A percentile compares a stretch with the other conserved stretches of the same genome.
These are phyloP conservation scores for Ganoderma sinense DNA, from an alignment of 1,284 basidiomycete species.

Conservation along the genomic window DNA sequence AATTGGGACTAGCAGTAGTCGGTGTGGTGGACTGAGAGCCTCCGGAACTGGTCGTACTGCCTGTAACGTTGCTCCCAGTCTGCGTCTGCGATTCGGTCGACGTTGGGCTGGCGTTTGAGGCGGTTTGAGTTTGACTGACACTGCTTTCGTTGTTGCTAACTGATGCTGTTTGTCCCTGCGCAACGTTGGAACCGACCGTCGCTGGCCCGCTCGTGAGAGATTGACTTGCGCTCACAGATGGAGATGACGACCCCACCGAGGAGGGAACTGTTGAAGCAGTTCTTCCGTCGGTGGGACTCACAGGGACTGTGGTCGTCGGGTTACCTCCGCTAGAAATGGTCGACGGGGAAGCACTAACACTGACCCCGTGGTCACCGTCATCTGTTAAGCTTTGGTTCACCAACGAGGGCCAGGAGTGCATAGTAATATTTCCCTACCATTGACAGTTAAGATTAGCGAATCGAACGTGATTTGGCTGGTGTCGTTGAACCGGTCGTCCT, in stretches of 20 bases:
- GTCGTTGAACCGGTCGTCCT: slow-evolving; percentile 33
- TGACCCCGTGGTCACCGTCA: background rate
- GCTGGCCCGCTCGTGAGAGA: background rate
- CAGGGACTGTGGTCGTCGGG: background rate
- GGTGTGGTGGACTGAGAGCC: background rate
- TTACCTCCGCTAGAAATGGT: background rate
- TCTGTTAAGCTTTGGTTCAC: background rate
- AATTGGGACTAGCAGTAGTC: background rate
- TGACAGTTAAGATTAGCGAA: slow-evolving; percentile 34
- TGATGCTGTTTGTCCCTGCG: background rate
- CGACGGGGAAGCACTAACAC: background rate
- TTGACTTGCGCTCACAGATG: background rate
- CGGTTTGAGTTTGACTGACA: background rate
- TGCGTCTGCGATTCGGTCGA: background rate
- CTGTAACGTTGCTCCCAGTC: background rate
- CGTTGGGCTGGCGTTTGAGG: background rate
- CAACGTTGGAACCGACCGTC: background rate
- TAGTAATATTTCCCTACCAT: slow-evolving; percentile 19
- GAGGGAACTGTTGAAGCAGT: background rate
- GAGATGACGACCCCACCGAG: background rate
- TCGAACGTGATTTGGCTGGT: slow-evolving; percentile 42
- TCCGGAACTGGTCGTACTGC: background rate
- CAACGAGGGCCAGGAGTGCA: background rate
- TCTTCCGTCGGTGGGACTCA: background rate
- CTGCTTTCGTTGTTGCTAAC: background rate